Conservation (phyloP, 305 asterid species). For the Solanum hybrid region DNA sequence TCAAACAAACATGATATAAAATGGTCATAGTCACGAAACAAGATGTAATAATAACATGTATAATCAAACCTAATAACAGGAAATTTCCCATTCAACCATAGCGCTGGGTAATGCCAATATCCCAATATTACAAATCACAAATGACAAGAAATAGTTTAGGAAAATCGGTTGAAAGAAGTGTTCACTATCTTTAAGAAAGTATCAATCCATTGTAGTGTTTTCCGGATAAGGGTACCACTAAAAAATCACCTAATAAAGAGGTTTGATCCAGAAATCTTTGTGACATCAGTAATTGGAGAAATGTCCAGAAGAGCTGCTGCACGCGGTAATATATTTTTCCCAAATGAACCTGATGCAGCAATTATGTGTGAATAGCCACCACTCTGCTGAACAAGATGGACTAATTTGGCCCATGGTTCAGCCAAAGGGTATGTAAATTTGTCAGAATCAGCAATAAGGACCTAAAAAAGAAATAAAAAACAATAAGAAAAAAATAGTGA, state of each 20-base stretch:
- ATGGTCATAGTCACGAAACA: not conserved
- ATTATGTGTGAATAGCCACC: conserved; percentile 74
- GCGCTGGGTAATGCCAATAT: not conserved
- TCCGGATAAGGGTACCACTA: not conserved
- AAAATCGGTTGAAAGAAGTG: not conserved
- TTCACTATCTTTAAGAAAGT: not conserved
- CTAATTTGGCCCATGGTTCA: conserved; percentile 88
- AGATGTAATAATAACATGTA: not conserved
- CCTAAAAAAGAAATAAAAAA: conserved; percentile 27
- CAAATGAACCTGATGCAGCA: conserved; percentile 80
- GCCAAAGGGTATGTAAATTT: conserved; percentile 65
- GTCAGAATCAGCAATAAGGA: conserved; percentile 88
- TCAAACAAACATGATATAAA: not conserved
- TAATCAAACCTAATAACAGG: not conserved
- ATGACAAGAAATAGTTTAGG: not conserved
- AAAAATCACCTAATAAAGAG: conserved; percentile 68
- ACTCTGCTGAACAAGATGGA: conserved; percentile 62
- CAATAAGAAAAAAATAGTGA: not conserved
- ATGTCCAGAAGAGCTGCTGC: conserved; percentile 93
- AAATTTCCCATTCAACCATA: not conserved
- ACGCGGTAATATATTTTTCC: conserved; percentile 89
- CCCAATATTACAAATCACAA: not conserved
- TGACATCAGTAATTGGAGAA: conserved; percentile 91
- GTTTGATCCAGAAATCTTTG: conserved; percentile 48
- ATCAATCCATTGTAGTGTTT: not conserved